Base-by-base conservation (phyloP, 1,284 basidiomycete species). In the Termitomyces sp. region DNA sequence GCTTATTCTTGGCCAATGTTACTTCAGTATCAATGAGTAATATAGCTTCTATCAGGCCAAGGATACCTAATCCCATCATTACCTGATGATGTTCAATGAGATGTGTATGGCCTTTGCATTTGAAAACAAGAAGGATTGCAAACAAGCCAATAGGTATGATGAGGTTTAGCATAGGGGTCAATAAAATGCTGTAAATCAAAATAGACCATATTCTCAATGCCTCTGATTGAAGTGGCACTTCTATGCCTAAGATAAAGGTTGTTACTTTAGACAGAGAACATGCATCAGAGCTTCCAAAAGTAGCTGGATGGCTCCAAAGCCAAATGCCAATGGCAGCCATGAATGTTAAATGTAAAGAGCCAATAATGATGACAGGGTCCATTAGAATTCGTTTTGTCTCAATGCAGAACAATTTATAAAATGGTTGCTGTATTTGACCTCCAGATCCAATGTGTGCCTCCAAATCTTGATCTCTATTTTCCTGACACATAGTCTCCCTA, bases 331-430 rank as follows among this genome's bases (percentile, higher is more conserved):
- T 33, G 9, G 42, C 53, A 39, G 63, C 59, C 63, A 67, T 65
- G 19, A 65, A 46, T 4, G 62, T 54, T 7, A 66, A 50, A 45
- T 66, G 64, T 15, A 64, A 13, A 10, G 61, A 62, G 5, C 65
- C 65, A 21, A 46, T 46, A 2, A 46, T 46, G 17, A 46, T 46
- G 1, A 63, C 62, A 26, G 45, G 31, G 6, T 46, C 19, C 13
- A 15, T 34, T 2, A 34, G 12, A 9, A 34, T 7, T 15, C 15
- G n/a, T n/a, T 46, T 46, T n/a, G 31, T 46, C 31, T 46, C 45
- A 15, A 3, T 7, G 12, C 45, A 46, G 8, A 46, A 13, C 30
- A 46, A 21, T 19, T 31, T 28, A 17, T 19, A 12, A 31, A 13
- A 3, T 5, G 31, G 1, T 46, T 33, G 45, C 6, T 33, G 33